phyloP scores from a whole-genome alignment of 1,139 yeast species.

The Lodderomyces elongisporus region DNA sequence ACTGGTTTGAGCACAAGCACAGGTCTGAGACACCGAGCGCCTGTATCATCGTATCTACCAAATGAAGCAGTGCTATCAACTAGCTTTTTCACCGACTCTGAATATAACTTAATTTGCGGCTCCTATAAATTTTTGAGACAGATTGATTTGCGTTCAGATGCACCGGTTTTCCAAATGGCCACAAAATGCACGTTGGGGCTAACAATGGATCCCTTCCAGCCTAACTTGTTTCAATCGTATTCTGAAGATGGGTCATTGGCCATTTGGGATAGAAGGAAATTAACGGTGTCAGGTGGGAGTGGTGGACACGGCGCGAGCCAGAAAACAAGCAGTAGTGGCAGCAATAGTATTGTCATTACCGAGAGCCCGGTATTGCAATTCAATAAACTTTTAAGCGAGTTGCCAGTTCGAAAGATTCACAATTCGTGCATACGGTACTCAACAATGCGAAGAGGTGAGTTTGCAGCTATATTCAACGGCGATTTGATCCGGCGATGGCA shows the following conservation, averaged over 20 bases:
- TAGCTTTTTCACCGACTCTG: slow-evolving; percentile 59
- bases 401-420: slow-evolving; percentile 55
- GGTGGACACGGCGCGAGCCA: slow-evolving; percentile 13
- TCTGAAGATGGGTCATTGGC: slow-evolving; percentile 84
- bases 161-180: slow-evolving; percentile 69
- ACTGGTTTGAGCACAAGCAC: slow-evolving; percentile 28
- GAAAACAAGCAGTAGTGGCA: slow-evolving; percentile 12
- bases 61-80: slow-evolving; percentile 73
- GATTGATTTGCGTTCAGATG: slow-evolving; percentile 67
- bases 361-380: slow-evolving; percentile 65
- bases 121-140: slow-evolving; percentile 75
- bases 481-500: slow-evolving; percentile 79
- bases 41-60: slow-evolving; percentile 58
- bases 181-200: slow-evolving; percentile 71
- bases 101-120: slow-evolving; percentile 60
- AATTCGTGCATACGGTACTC: slow-evolving; percentile 70
- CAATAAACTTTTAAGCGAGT: slow-evolving; percentile 62
- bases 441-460: slow-evolving; percentile 62
- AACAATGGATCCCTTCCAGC: slow-evolving; percentile 60
- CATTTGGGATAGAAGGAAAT: slow-evolving; percentile 79
- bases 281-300: too few relatives aligned
- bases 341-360: slow-evolving; percentile 21
- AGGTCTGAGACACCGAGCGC: slow-evolving; percentile 37
- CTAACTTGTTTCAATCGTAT: slow-evolving; percentile 63
- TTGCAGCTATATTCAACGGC: slow-evolving; percentile 76